phyloP scores from a whole-genome alignment of 2,329 filamentous ascomycete species.

The Colletotrichum karsti region DNA sequence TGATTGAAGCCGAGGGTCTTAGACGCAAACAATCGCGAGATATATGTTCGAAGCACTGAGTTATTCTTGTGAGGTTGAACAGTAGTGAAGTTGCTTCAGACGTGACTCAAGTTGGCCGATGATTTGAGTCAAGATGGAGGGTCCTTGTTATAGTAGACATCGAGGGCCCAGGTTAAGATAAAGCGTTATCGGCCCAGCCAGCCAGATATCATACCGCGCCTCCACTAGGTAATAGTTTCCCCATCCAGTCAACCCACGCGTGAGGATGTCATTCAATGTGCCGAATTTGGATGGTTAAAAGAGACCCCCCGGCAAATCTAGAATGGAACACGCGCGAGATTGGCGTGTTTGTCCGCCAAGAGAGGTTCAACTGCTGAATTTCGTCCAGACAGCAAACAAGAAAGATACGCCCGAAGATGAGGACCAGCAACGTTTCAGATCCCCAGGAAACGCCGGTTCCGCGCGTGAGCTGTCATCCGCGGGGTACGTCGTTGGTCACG shows the following conservation, averaged over 20 bases:
- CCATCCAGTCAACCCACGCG: neutral
- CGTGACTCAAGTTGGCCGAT: neutral
- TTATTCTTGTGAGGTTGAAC: neutral
- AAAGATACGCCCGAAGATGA: neutral
- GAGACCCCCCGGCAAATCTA: too few relatives aligned
- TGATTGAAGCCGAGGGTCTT: neutral
- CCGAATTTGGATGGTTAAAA: neutral
- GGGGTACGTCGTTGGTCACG: neutral
- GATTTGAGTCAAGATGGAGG: neutral
- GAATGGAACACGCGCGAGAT: neutral
- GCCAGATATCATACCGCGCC: neutral
- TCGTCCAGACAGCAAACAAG: neutral
- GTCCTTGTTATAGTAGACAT: constrained; percentile 1
- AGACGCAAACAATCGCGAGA: too few relatives aligned
- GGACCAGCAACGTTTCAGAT: neutral
- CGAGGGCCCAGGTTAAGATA: neutral
- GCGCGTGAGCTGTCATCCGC: neutral
- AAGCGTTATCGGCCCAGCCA: constrained; percentile 16
- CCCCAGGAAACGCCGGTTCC: neutral
- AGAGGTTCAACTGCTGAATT: too few relatives aligned
- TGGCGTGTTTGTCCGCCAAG: too few relatives aligned
- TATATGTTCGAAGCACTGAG: neutral
- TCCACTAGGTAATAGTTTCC: neutral
- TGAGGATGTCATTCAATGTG: neutral
- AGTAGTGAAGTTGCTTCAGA: neutral